Percentiles rank a stretch among this genome's conserved stretches.
Conservation (phyloP, 306 rosid genomes). For the Crataegus laevigata region DNA sequence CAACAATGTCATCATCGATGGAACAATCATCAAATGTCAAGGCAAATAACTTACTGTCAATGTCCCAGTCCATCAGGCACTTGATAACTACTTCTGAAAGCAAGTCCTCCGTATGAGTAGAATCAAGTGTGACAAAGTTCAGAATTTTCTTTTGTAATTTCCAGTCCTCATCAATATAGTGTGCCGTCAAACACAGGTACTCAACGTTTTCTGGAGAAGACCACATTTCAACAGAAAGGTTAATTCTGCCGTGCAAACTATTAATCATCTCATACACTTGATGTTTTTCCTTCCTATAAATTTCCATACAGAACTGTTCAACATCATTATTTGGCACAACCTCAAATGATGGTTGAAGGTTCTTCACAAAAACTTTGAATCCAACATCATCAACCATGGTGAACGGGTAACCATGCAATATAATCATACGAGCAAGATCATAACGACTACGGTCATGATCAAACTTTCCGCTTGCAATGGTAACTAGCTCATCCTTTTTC, state of each 20-base stretch:
- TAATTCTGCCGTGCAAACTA: constrained; percentile 69
- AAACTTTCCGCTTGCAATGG: constrained; percentile 53
- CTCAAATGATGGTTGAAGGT: constrained; percentile 90
- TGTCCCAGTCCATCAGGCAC: constrained; percentile 74
- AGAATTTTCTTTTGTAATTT: constrained; percentile 59
- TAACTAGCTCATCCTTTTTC: constrained; percentile 68
- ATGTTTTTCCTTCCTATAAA: constrained; percentile 62
- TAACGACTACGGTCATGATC: constrained; percentile 79
- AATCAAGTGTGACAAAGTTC: constrained; percentile 81
- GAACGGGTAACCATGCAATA: constrained; percentile 81
- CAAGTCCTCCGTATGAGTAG: constrained; percentile 77
- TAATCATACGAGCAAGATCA: constrained; percentile 96
- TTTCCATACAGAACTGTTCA: constrained; percentile 63
- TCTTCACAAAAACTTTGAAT: constrained; percentile 93
- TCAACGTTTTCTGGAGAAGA: constrained; percentile 56
- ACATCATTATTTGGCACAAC: constrained; percentile 49
- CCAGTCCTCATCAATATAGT: constrained; percentile 85
- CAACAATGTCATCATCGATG: constrained; percentile 58
- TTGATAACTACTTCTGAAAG: constrained; percentile 80
- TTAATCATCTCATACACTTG: constrained; percentile 51
- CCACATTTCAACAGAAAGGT: constrained; percentile 80
- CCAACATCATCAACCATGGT: constrained; percentile 82
- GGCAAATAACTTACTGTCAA: constrained; percentile 80
- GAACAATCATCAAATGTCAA: constrained; percentile 85
- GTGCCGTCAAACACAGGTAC: constrained; percentile 61